Conservation (phyloP, 2,329 filamentous ascomycete genomes). For the Arthrobotrys megalospora region DNA sequence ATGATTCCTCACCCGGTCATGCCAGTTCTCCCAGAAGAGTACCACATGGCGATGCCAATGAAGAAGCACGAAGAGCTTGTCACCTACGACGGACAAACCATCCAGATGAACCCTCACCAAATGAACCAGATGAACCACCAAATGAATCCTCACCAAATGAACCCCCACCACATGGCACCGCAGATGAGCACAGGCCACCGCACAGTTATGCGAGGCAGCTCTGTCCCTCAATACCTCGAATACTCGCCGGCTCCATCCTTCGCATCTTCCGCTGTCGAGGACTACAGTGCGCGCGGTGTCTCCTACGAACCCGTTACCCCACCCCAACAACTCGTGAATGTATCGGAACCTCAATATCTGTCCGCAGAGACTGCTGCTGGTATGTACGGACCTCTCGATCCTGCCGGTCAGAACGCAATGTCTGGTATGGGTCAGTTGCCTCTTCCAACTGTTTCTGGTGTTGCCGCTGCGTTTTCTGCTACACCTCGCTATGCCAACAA, state of each 20-base stretch:
- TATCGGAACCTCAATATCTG: slow-evolving; percentile 95
- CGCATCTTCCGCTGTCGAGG: slow-evolving; percentile 97
- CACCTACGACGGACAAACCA: slow-evolving; percentile 58
- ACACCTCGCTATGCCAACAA: slow-evolving; percentile 81
- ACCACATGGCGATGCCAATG: slow-evolving; percentile 53
- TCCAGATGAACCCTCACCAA: slow-evolving; percentile 70
- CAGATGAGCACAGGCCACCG: slow-evolving; percentile 66
- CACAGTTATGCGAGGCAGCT: slow-evolving; percentile 79
- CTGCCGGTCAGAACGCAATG: slow-evolving; percentile 81
- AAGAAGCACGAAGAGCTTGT: slow-evolving; percentile 58
- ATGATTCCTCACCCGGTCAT: slow-evolving; percentile 77
- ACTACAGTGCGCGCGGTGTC: slow-evolving; percentile 95
- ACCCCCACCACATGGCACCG: slow-evolving; percentile 81
- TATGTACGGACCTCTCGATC: slow-evolving; percentile 93
- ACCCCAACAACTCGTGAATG: slow-evolving; percentile 86
- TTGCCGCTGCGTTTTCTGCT: slow-evolving; percentile 74
- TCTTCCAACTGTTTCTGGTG: slow-evolving; percentile 80
- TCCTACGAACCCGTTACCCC: slow-evolving; percentile 98
- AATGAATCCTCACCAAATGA: slow-evolving; percentile 95
- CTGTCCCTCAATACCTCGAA: slow-evolving; percentile 98
- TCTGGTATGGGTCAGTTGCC: slow-evolving; percentile 93
- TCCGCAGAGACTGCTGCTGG: slow-evolving; percentile 93
- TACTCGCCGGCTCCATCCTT: slow-evolving; percentile 98
- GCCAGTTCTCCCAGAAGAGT: slow-evolving; percentile 72
- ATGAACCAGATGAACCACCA: slow-evolving; percentile 68